Conservation (phyloP, 2,329 filamentous ascomycete genomes). For the Colletotrichum salicis region DNA sequence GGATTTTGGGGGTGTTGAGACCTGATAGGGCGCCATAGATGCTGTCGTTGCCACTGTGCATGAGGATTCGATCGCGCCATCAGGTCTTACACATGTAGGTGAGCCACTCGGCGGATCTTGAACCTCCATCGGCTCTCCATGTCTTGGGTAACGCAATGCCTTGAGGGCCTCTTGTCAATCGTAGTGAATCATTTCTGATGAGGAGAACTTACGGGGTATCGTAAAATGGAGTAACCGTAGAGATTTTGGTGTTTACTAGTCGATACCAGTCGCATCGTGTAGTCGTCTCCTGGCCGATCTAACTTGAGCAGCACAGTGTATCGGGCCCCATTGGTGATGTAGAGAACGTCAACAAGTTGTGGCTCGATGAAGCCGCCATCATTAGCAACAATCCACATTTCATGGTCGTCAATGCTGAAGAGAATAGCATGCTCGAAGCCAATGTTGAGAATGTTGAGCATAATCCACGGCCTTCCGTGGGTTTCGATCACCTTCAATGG, state of each 20-base stretch:
- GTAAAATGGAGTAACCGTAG: slow-evolving; percentile 60
- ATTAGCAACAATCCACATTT: slow-evolving; percentile 63
- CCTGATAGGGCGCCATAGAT: not conserved
- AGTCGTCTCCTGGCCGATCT: slow-evolving; percentile 55
- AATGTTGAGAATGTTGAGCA: slow-evolving; percentile 19
- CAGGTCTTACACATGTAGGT: not conserved
- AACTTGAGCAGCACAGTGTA: slow-evolving; percentile 62
- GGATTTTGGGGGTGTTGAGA: not conserved
- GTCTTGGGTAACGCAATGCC: slow-evolving; percentile 15
- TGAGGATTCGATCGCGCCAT: not conserved
- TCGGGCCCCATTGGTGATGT: slow-evolving; percentile 61
- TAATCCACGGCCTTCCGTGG: slow-evolving; percentile 14
- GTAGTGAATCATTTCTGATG: too few relatives aligned
- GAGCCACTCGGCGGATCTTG: not conserved
- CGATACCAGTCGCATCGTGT: slow-evolving; percentile 64
- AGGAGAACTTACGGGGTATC: slow-evolving; percentile 6
- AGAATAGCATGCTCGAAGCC: slow-evolving; percentile 23
- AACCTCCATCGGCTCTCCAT: slow-evolving; percentile 15
- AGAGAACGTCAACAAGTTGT: slow-evolving; percentile 42
- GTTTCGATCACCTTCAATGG: slow-evolving; percentile 1
- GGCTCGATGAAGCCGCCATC: slow-evolving; percentile 66
- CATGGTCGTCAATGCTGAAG: slow-evolving; percentile 61
- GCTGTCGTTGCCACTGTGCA: not conserved
- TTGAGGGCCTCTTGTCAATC: not conserved
- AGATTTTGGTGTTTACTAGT: slow-evolving; percentile 63